A percentile compares a stretch with the other conserved stretches of the same genome.
Evolutionary conservation across 192 early-diverging fungal species (phyloP).

Genomic region (Coemansia sp.): DNA sequence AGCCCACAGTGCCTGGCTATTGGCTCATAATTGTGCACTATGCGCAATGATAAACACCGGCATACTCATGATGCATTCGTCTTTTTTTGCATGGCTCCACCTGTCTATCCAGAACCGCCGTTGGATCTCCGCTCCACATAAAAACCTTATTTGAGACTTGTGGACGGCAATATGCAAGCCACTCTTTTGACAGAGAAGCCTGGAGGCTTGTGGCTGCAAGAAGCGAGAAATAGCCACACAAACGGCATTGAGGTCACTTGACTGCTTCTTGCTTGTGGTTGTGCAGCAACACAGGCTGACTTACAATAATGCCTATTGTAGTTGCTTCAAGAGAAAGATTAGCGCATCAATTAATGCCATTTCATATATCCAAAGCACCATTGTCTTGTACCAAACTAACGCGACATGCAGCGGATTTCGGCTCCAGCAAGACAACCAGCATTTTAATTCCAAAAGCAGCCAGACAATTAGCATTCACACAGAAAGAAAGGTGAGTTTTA

Average conservation of each 20-base stretch:
- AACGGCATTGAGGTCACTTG: slow-evolving; percentile 8
- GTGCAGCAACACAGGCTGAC: background rate
- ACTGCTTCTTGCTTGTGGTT: slow-evolving; percentile 5
- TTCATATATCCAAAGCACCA: background rate
- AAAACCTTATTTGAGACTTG: too few species aligned
- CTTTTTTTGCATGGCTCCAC: background rate
- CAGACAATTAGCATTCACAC: background rate
- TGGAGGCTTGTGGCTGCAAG: too few species aligned
- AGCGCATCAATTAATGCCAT: too few species aligned
- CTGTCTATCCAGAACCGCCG: too few species aligned
- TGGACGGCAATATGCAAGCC: too few species aligned
- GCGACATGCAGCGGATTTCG: background rate
- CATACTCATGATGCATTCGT: background rate
- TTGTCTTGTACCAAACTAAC: background rate
- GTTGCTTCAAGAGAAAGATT: background rate
- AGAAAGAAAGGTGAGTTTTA: too few species aligned
- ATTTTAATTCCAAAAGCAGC: background rate
- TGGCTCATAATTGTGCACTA: background rate
- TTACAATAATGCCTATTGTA: background rate
- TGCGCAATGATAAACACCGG: background rate
- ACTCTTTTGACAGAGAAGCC: too few species aligned
- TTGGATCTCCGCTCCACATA: too few species aligned
- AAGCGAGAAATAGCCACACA: too few species aligned
- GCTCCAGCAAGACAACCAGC: background rate
- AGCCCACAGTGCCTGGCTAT: background rate